Conservation (phyloP, 179 eudicot species). For the Pouteria campechiana region DNA sequence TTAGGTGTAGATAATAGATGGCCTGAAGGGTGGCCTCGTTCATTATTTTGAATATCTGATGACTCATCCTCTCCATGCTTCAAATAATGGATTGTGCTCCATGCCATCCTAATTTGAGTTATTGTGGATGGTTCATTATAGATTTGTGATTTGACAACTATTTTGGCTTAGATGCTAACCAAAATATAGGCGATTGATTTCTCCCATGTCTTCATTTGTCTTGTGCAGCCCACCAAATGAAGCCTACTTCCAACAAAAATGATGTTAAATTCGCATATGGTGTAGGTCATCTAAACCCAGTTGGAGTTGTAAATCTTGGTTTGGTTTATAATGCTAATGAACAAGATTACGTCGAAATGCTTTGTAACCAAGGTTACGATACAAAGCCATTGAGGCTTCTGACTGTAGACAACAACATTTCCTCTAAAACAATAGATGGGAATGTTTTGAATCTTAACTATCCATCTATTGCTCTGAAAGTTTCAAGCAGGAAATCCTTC, state of each 20-base stretch:
- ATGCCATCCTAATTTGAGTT: too few species aligned
- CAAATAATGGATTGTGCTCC: too few species aligned
- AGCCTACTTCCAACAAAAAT: not conserved
- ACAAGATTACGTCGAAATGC: slow-evolving; percentile 21
- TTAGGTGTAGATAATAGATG: too few species aligned
- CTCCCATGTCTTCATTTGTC: not conserved
- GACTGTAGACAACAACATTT: slow-evolving; percentile 24
- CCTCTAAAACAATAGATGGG: slow-evolving; percentile 5
- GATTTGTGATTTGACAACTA: too few species aligned
- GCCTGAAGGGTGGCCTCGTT: too few species aligned
- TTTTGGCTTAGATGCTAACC: not conserved
- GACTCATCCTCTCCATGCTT: too few species aligned
- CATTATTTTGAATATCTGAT: too few species aligned
- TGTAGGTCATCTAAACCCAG: slow-evolving; percentile 29
- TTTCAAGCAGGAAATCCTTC: not conserved
- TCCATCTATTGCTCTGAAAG: slow-evolving; percentile 31
- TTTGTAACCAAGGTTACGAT: slow-evolving; percentile 43
- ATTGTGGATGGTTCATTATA: too few species aligned
- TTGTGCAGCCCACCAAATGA: slow-evolving; percentile 17
- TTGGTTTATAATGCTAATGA: slow-evolving; percentile 28
- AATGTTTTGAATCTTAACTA: slow-evolving; percentile 36
- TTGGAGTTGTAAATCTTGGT: slow-evolving; percentile 26
- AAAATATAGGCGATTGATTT: not conserved
- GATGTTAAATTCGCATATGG: slow-evolving; percentile 37
- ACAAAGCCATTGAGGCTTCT: slow-evolving; percentile 9